Evolutionary conservation across 1,284 basidiomycete genomes (phyloP), one percentile per base, ranked within the genome.

Genomic region (Ustilago shanxiensis): DNA sequence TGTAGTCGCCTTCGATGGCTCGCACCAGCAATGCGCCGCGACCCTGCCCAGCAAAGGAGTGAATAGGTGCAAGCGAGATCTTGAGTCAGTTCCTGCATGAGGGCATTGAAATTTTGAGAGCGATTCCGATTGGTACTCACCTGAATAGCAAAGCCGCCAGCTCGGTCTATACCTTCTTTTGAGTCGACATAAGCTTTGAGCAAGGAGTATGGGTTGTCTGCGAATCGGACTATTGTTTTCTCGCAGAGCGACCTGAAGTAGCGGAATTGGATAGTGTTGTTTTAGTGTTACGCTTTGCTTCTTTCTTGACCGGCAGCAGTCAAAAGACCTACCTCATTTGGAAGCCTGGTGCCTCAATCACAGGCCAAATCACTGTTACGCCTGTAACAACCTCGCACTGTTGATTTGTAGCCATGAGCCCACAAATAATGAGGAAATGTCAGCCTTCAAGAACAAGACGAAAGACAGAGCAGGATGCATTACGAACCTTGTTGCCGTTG

Each of bases 91-190:
- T 16, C 24, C 4, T 44, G 13, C 6, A 11, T 22, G 8, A 11
- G 56, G 8, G 49, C 3, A 33, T 18, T 11, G 18, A 20, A 33
- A 18, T 52, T n/a, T 8, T 20, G n/a, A 33, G 50, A 52, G 1
- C 4, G 54, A 28, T 3, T 16, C 16, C 18, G 35, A 3, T 16
- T 8, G 28, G 16, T 2, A 26, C 87, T 62, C 77, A 93, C 94
- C 89, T 98, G 96, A 52, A 96, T 91, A 2, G 95, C 95, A 85
- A 98, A 98, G 0, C 96, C 96, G 4, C 95, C 96, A 0, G 95
- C 95, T 22, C 95, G 90, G 83, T 97, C 94, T 52, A 92, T 85
- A 0, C 96, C 96, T 87, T 99, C 96, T 1, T 92, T 93, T 59
- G 90, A 92, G 35, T 95, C 92, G 33, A 92, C 94, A 82, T 98